Conservation (phyloP, 805 yeast species). For the Ogataea polymorpha region DNA sequence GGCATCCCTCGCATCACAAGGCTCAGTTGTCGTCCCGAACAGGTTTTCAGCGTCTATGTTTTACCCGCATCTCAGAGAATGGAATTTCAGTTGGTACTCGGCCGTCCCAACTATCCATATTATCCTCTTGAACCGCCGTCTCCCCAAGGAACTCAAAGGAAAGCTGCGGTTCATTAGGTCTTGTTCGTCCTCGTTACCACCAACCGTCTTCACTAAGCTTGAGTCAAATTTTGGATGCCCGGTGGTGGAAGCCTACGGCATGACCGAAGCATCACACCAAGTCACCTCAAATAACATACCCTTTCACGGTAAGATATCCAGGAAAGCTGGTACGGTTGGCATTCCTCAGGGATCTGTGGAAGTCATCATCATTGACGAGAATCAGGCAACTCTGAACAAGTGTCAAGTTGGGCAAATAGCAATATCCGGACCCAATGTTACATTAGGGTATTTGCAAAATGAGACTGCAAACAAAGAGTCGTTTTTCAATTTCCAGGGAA, state of each 20-base stretch:
- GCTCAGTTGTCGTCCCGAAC: slow-evolving; percentile 59
- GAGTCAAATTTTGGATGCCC: slow-evolving; percentile 62
- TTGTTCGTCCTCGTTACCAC: slow-evolving; percentile 70
- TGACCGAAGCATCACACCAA: slow-evolving; percentile 82
- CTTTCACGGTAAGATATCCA: slow-evolving; percentile 43
- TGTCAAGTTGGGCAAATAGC: slow-evolving; percentile 71
- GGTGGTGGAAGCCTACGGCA: slow-evolving; percentile 73
- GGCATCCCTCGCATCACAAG: slow-evolving; percentile 59
- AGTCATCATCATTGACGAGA: slow-evolving; percentile 54
- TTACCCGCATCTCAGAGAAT: slow-evolving; percentile 53
- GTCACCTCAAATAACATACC: slow-evolving; percentile 72
- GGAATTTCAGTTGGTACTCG: slow-evolving; percentile 65
- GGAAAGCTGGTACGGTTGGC: slow-evolving; percentile 66
- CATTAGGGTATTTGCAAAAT: slow-evolving; percentile 70
- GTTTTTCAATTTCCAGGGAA: slow-evolving; percentile 15
- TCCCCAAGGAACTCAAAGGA: slow-evolving; percentile 49
- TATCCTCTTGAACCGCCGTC: slow-evolving; percentile 51
- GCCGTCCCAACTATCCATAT: slow-evolving; percentile 78
- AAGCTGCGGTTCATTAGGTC: slow-evolving; percentile 65
- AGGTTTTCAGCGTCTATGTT: slow-evolving; percentile 58
- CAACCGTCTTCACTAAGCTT: slow-evolving; percentile 55
- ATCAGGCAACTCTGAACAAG: slow-evolving; percentile 42
- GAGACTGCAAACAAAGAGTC: slow-evolving; percentile 69
- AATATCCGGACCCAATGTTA: slow-evolving; percentile 64
- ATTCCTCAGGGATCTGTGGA: slow-evolving; percentile 68